phyloP scores from a whole-genome alignment of 768 basidiomycete genomes.

The Suillus lakei region DNA sequence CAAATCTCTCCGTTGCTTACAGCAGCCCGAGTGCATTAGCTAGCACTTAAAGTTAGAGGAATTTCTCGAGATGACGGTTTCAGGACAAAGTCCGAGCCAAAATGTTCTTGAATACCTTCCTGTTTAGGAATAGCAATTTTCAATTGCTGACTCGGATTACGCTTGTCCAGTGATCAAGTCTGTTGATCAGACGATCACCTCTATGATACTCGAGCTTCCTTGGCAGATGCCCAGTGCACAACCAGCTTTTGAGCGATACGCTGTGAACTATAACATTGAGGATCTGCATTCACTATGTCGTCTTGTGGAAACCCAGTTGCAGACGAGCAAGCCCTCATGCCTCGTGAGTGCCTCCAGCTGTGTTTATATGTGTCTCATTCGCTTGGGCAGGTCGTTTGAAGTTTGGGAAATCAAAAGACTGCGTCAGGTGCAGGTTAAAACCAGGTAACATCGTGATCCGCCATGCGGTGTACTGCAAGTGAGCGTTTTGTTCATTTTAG shows the following conservation, averaged over 20 bases:
- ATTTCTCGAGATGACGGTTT: too few relatives aligned
- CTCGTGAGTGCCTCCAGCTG: constrained; percentile 48
- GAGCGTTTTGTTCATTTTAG: constrained; percentile 9
- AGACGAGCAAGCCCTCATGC: constrained; percentile 69
- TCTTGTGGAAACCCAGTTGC: constrained; percentile 69
- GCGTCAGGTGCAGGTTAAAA: constrained; percentile 75
- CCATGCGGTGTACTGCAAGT: constrained; percentile 89
- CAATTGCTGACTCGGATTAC: neutral
- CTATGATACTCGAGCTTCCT: neutral
- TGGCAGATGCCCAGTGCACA: neutral
- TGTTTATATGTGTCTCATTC: neutral
- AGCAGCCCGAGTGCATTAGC: neutral
- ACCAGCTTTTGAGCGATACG: neutral
- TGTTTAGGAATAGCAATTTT: neutral
- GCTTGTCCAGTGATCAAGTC: neutral
- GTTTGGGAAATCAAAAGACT: constrained; percentile 68
- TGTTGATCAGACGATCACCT: neutral
- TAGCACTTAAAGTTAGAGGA: neutral
- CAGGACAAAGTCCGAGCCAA: too few relatives aligned
- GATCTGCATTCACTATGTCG: constrained; percentile 26
- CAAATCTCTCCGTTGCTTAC: neutral
- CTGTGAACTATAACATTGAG: neutral
- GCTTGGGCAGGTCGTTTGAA: constrained; percentile 57
- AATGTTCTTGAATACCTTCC: neutral
- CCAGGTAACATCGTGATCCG: constrained; percentile 73